Conservation (phyloP, 2,329 filamentous ascomycete species). For the Aspergillus ustus region DNA sequence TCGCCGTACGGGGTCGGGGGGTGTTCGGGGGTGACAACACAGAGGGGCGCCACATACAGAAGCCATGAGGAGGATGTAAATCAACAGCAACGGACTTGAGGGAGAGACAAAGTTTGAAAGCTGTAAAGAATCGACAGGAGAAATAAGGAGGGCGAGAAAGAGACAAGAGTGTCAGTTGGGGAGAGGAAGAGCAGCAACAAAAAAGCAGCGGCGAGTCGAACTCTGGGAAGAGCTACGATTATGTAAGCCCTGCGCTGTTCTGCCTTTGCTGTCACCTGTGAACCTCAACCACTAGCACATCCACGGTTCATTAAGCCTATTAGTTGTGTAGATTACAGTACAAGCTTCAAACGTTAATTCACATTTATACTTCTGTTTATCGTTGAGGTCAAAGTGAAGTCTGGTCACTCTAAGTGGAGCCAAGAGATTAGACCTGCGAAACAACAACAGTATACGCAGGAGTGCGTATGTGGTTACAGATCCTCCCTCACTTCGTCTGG, state of each 20-base stretch:
- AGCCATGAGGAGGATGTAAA: slow-evolving; percentile 47
- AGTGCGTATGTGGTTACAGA: slow-evolving; percentile 11
- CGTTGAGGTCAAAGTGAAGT: neutral
- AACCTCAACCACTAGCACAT: neutral
- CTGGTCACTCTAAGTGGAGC: neutral
- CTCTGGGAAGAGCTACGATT: slow-evolving; percentile 18
- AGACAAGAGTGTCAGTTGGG: slow-evolving; percentile 21
- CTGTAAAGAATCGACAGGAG: slow-evolving; percentile 17
- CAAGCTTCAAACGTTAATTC: neutral
- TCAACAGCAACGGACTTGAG: slow-evolving; percentile 17
- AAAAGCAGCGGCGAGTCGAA: slow-evolving; percentile 18
- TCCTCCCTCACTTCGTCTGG: slow-evolving; percentile 22
- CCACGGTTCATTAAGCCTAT: neutral
- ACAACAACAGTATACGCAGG: neutral
- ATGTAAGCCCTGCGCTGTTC: slow-evolving; percentile 21
- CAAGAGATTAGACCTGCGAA: neutral
- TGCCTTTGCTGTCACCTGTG: neutral
- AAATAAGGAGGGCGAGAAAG: slow-evolving; percentile 1
- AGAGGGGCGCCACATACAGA: slow-evolving; percentile 46
- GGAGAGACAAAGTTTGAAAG: slow-evolving; percentile 8
- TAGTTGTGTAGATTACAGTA: neutral
- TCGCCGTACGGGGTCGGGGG: slow-evolving; percentile 10
- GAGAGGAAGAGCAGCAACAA: slow-evolving; percentile 27
- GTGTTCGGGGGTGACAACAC: slow-evolving; percentile 17
- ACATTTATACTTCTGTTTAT: neutral